Evolutionary conservation across 441 rosid genomes (phyloP), one percentile per base, ranked within the genome.

Genomic region (Arabidopsis hybrid): DNA sequence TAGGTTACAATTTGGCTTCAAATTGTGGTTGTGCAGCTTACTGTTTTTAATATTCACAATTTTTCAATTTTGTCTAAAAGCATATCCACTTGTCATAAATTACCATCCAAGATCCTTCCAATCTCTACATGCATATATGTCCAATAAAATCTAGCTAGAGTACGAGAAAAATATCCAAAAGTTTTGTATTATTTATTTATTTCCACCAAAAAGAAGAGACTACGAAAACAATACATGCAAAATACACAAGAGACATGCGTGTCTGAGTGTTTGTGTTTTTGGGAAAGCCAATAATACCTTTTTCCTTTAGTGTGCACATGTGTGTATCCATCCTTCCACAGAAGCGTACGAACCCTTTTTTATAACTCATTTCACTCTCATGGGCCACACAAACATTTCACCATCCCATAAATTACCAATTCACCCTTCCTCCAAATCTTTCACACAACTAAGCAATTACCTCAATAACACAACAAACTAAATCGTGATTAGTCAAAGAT

Each of bases 251-350:
- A 71, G 80, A 76, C 80, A 76, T 76, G 80, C 55, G 80, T 76
- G 80, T 76, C 75, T 76, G 75, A 76, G 72, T 76, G 80, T 76
- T 76, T 40, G 80, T 76, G 67, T 70, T 71, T 71, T 77, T 3
- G 80, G 76, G 76, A 65, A 77, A 77, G 76, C 47, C 66, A 69
- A 47, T 56, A 38, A 38, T 35, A 35, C 4, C 50, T 46, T 46
- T 46, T n/a, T 8, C 11, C 75, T 76, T 53, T 73, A 62, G 59
- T 70, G 43, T 57, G 69, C 79, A 79, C 73, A 72, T 73, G 64
- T 71, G 80, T 71, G 53, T 65, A 13, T 61, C 64, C 29, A 26
- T 26, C 29, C 29, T 26, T 58, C 38, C 71, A 57, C 64, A 61
- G 72, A 26, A 26, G 13, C 64, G 75, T 76, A 76, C 79, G 71